phyloP scores from a whole-genome alignment of 176 grass and related monocot genomes.

The Oryza rufipogon region DNA sequence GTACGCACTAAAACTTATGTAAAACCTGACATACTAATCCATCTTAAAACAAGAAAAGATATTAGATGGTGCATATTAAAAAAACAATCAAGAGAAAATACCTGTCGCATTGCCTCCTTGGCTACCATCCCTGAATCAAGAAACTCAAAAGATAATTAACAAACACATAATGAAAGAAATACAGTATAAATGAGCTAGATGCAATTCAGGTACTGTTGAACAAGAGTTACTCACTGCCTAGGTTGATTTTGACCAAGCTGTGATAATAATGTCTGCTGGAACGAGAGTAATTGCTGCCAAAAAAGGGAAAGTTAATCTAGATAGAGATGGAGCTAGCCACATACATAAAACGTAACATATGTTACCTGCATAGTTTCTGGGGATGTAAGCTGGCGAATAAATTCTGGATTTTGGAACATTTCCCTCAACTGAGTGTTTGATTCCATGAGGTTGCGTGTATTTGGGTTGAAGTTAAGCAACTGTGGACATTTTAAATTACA shows the following conservation, averaged over 20 bases:
- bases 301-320: constrained; percentile 14
- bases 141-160: constrained; percentile 33
- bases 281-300: constrained; percentile 81
- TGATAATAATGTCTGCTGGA: constrained; percentile 72
- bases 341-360: constrained; percentile 9
- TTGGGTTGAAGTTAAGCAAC: constrained; percentile 84
- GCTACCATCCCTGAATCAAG: constrained; percentile 70
- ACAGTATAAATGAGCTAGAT: neutral
- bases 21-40: neutral
- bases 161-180: constrained; percentile 21
- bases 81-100: constrained; percentile 33
- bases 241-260: constrained; percentile 70
- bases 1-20: constrained; percentile 31
- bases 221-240: constrained; percentile 68
- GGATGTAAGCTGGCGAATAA: constrained; percentile 89
- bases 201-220: constrained; percentile 26
- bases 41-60: constrained; percentile 12
- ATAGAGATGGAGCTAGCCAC: neutral
- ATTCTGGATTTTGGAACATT: constrained; percentile 94
- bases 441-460: constrained; percentile 78
- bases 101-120: constrained; percentile 66
- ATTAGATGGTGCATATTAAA: neutral
- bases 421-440: constrained; percentile 88
- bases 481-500: constrained; percentile 40
- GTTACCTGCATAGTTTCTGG: constrained; percentile 90